Evolutionary conservation across 192 early-diverging fungal genomes (phyloP), one percentile per base, ranked within the genome.

Genomic region (Linnemannia elongata): DNA sequence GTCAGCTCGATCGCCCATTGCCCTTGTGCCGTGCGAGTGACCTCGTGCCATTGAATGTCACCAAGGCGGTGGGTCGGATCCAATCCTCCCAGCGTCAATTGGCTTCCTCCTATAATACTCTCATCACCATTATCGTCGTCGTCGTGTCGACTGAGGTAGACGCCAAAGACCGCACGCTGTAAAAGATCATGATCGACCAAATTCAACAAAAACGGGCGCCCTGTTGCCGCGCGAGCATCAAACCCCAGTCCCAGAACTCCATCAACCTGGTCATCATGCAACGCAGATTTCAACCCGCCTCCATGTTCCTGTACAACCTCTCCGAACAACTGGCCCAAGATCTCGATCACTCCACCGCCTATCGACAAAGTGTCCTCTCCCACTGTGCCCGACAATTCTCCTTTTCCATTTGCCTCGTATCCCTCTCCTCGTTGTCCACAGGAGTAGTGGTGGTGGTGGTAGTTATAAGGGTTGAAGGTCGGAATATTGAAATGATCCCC

Each of bases 1-100:
- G 97, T 92, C 52, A 99, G 89, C 35, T 94, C 94, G 30, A 99
- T 96, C 88, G 98, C 97, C 98, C 98, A 99, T 90, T 99, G 97
- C 0, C 95, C 97, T 81, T 96, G 96, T 80, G 38, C 9, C 22
- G 7, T 8, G 0, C 96, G 94, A n/a, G 92, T 89, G 69, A 99
- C 93, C n/a, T 95, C 94, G 77, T 97, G 93, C 95, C 96, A 99
- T 75, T 91, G 84, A 22, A 95, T 75, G 22, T 94, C 92, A 52
- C 93, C 94, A 20, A 76, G 85, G 88, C 92, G 97, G 81, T 94
- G 96, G 39, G 88, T 88, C 57, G 93, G 55, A 87, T 99, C 94
- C 55, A 95, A 78, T n/a, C 93, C 97, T 72, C 98, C 98, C 86
- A 99, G 94, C n/a, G 94, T 78, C 72, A 83, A 42, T 36, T 66